A percentile compares a stretch with the other conserved stretches of the same genome.
phyloP scores from a whole-genome alignment of 768 basidiomycete genomes.

The Mycena albidolilacea region DNA sequence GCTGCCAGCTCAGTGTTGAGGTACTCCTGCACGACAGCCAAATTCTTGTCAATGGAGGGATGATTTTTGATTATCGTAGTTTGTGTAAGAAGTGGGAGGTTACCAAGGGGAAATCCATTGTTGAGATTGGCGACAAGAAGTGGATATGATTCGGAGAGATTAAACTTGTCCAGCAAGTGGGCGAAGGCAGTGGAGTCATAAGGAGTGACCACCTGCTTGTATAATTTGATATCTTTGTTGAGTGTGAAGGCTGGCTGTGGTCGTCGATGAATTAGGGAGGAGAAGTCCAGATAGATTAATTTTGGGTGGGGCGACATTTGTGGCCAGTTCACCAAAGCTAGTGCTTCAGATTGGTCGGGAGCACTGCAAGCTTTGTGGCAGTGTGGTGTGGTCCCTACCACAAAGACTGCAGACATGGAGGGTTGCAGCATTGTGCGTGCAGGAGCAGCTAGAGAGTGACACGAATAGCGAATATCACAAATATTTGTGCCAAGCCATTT shows the following conservation, averaged over 20 bases:
- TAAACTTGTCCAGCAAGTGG: background rate
- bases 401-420: slow-evolving; percentile 1
- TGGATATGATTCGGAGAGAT: background rate
- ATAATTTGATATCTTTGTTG: background rate
- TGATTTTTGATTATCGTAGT: no score
- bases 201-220: background rate
- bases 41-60: no score
- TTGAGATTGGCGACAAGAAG: background rate
- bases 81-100: background rate
- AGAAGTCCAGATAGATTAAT: background rate
- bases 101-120: background rate
- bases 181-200: background rate
- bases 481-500: no score
- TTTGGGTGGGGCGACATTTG: background rate
- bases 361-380: background rate
- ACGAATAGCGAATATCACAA: no score
- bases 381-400: background rate
- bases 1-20: slow-evolving; percentile 14
- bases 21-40: no score
- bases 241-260: background rate
- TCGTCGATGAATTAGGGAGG: background rate
- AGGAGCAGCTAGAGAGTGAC: no score
- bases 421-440: no score
- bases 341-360: background rate
- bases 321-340: background rate